Evolutionary conservation across 306 rosid species (phyloP).

Genomic region (Prunus davidiana): DNA sequence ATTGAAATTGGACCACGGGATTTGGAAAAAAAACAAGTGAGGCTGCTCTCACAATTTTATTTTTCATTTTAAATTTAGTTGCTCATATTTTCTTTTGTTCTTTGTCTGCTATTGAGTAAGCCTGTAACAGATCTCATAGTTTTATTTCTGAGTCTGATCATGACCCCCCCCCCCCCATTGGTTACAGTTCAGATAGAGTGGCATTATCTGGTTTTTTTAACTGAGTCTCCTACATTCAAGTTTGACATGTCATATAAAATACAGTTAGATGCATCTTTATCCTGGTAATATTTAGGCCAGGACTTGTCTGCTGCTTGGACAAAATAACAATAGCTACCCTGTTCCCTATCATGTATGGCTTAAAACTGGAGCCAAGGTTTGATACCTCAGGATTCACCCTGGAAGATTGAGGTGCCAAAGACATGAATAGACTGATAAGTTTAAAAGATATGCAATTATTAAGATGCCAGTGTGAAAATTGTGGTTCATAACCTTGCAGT

Average conservation of each 20-base stretch:
- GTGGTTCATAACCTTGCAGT: neutral
- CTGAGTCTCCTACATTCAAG: neutral
- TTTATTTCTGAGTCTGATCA: neutral
- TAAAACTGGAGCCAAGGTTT: neutral
- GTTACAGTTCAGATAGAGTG: neutral
- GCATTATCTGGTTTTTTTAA: neutral
- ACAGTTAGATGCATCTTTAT: neutral
- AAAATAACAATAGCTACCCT: neutral
- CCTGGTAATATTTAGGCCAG: neutral
- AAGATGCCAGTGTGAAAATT: neutral
- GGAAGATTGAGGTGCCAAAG: neutral
- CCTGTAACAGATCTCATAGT: neutral
- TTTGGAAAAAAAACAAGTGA: slow-evolving; percentile 79
- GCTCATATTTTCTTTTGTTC: neutral
- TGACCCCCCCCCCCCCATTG: too few relatives aligned
- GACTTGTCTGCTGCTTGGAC: neutral
- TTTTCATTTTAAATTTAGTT: neutral
- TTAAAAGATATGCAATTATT: neutral
- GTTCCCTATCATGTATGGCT: neutral
- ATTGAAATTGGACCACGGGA: slow-evolving; percentile 98
- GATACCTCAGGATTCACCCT: neutral
- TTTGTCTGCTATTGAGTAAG: slow-evolving; percentile 9
- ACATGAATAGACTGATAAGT: neutral
- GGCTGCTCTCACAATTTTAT: neutral
- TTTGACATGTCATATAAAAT: neutral